Evolutionary conservation across 805 yeast species (phyloP), one percentile per base, ranked within the genome.

Genomic region (Starmera quercuum): DNA sequence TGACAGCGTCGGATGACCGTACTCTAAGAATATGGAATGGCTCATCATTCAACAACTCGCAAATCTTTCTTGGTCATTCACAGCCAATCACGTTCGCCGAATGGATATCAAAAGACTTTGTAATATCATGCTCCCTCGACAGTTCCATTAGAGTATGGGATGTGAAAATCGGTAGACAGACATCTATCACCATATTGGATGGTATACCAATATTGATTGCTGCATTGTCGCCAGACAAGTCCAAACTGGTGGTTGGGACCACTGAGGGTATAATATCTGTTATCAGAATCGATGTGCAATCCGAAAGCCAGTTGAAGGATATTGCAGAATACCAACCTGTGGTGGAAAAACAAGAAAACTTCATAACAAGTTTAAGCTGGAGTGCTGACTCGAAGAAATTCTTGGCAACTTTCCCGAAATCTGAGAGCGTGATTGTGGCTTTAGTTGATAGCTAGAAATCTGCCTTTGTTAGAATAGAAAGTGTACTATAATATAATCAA

Each of bases 1-100:
- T 86, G 4, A 75, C 88, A 2, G 78, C 84, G 7, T 77, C 94
- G 2, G 95, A 84, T 50, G 96, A 88, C 52, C 69, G 73, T 36
- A 63, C 71, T 0, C 66, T 87, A 7, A 71, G 84, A 44, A 63
- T 86, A 15, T 88, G 95, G 95, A 73, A 68, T 47, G 81, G 86
- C 24, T 68, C 69, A 19, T 71, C 76, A 21, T 58, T 72, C 17
- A 73, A 72, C 38, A 68, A 75, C 20, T 58, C 68, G 23, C 68
- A 68, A 36, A 57, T 69, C 5, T 49, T 74, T 25, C 36, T 49
- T 6, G 79, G 78, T 0, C 86, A 80, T 50, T 62, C 73, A 2
- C 71, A 76, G 36, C 75, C 84, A 19, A 63, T 78, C 7, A 61
- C 75, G 3, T 67, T 62, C 14, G 62, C 78, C 7, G 49, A 64